These are phyloP conservation scores for Talaromyces sp. DNA, from an alignment of 2,329 filamentous ascomycete genomes.

Conservation along the genomic window DNA sequence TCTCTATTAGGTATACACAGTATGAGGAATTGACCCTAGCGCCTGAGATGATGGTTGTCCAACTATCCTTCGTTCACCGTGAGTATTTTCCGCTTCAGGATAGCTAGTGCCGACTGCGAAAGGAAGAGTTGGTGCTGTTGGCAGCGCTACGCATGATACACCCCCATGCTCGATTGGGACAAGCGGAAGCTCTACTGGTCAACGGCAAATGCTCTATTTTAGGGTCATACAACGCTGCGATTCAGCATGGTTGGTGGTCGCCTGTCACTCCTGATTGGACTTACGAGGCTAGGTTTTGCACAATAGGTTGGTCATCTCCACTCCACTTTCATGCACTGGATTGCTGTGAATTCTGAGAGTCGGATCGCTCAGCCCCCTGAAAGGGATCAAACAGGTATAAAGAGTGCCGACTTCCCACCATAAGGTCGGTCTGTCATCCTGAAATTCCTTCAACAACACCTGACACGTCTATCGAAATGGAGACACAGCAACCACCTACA, in stretches of 20 bases:
- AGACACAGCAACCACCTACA: slow-evolving; percentile 13
- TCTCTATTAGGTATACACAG: not conserved
- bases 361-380: slow-evolving; percentile 5
- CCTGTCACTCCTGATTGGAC: no score
- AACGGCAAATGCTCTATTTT: slow-evolving; percentile 7
- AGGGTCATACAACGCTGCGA: slow-evolving; percentile 5
- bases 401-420: slow-evolving; percentile 1
- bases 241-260: not conserved
- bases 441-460: not conserved
- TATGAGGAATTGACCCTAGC: not conserved
- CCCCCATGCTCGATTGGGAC: slow-evolving; percentile 9
- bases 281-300: slow-evolving; percentile 6
- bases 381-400: not conserved
- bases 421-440: not conserved
- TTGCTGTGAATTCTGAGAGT: slow-evolving; percentile 4
- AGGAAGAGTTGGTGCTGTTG: not conserved
- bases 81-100: not conserved
- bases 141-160: slow-evolving; percentile 9
- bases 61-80: slow-evolving; percentile 4
- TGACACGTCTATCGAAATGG: not conserved
- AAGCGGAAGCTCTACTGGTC: not conserved
- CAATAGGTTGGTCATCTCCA: not conserved
- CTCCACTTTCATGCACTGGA: slow-evolving; percentile 1
- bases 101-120: not conserved
- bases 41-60: slow-evolving; percentile 2